Evolutionary conservation across 2,329 filamentous ascomycete species (phyloP), one percentile per base, ranked within the genome.

Genomic region (Sporothrix humicola): DNA sequence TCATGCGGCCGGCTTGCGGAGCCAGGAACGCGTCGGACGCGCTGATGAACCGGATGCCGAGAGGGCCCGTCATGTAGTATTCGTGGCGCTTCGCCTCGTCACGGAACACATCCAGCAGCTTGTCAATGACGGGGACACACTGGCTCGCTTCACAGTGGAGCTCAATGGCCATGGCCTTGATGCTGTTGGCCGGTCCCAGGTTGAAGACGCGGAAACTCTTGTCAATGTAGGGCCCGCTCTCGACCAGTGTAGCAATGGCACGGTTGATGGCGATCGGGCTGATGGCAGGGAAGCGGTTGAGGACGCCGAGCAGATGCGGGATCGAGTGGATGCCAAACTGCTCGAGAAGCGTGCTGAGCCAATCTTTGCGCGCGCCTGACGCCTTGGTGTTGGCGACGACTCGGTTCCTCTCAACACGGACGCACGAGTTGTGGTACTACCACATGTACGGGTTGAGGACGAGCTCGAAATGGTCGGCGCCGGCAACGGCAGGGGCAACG

Each of bases 141-240:
- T 77, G 72, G 9, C 10, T 44, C 5, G 77, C 77, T 0, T 74
- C 74, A 70, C 77, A 78, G 56, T 78, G 76, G n/a, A 78, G 74
- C 72, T 78, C 77, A 17, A 78, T 58, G 2, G 76, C 76, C 66
- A 74, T 73, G 31, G 74, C 76, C 48, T 77, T 77, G 74, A 79
- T 74, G 52, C 70, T 52, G 69, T 79, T 78, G 20, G 76, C 77
- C 9, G 76, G 70, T 0, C 78, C 78, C n/a, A 79, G 74, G 48
- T 77, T 78, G 73, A 78, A 76, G 2, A 79, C 78, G 1, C 63
- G 73, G 72, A 77, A 77, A 61, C 77, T 79, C 73, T 77, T 77
- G 76, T 79, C 77, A 12, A 77, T 54, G 58, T 79, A 79, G 1
- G 77, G 77, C 2, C 75, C 77, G 23, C 72, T 74, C 69, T 79